A percentile compares a stretch with the other conserved stretches of the same genome.
Evolutionary conservation across 352 stramenopile genomes (phyloP).

Genomic region (Phytopythium ostracodes): DNA sequence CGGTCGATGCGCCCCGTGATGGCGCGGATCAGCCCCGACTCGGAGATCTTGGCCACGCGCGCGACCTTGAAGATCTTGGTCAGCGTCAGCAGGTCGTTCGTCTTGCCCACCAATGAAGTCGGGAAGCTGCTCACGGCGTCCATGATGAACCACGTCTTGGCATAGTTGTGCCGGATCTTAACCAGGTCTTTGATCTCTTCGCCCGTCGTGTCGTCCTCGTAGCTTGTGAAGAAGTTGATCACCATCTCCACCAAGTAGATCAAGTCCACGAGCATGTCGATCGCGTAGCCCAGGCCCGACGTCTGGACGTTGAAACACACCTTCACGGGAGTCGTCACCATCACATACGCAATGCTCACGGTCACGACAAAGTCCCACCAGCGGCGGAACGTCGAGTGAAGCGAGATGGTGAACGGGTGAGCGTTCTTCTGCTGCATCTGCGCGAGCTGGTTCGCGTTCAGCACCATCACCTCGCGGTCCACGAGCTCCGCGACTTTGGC

Average conservation of each 20-base stretch:
- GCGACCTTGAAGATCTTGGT: slow-evolving; percentile 54
- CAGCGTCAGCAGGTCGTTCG: slow-evolving; percentile 32
- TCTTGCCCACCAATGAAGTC: slow-evolving; percentile 28
- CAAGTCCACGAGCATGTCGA: slow-evolving; percentile 49
- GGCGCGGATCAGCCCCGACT: slow-evolving; percentile 44
- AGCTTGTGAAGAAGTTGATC: slow-evolving; percentile 65
- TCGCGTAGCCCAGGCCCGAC: slow-evolving; percentile 22
- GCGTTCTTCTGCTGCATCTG: slow-evolving; percentile 50
- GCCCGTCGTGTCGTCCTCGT: slow-evolving; percentile 51
- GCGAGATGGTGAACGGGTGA: slow-evolving; percentile 49
- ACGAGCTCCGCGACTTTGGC: slow-evolving; percentile 49
- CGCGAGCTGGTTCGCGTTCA: slow-evolving; percentile 53
- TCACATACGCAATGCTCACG: slow-evolving; percentile 45
- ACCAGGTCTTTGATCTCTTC: slow-evolving; percentile 58
- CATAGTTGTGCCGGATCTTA: slow-evolving; percentile 49
- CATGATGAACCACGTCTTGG: slow-evolving; percentile 49
- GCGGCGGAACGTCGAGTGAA: slow-evolving; percentile 52
- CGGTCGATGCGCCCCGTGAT: slow-evolving; percentile 50
- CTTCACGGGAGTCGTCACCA: slow-evolving; percentile 49
- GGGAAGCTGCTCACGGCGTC: slow-evolving; percentile 59
- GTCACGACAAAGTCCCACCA: slow-evolving; percentile 65
- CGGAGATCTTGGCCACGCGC: slow-evolving; percentile 47
- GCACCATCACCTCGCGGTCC: slow-evolving; percentile 55
- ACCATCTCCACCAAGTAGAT: slow-evolving; percentile 55
- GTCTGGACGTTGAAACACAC: slow-evolving; percentile 43